Evolutionary conservation across 75 land plant genomes (phyloP), one percentile per base, ranked within the genome.

Genomic region (Larix kaempferi): DNA sequence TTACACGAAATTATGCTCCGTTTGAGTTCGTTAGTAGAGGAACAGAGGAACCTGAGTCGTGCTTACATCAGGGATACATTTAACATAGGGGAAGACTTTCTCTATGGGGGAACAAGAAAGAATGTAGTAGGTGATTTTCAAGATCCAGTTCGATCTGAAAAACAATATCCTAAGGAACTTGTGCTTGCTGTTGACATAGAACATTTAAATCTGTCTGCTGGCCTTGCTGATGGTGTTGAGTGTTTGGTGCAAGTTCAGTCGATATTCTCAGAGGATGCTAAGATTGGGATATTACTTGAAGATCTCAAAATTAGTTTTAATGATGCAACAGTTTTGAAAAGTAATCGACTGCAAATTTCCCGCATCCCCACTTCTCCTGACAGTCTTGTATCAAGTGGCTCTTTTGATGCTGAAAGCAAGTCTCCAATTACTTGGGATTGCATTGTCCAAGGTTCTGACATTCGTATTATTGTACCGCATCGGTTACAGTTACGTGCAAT

Each of bases 241-340:
- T 79, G 84, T 52, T 63, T 82, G 57, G 74, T 95, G 21, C 88
- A 87, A 77, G 89, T 91, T 52, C 89, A 91, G 65, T 95, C 98
- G 19, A 85, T 95, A 75, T 94, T 98, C 76, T 92, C 99, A 59
- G 99, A 98, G 76, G 97, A 98, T 95, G 96, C 92, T 14, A 86
- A 85, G n/a, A 92, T 97, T 60, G 99, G 99, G 21, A 76, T 97
- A 4, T 86, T 97, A 57, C 86, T 95, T 65, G 99, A 97, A 79
- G 88, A 87, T 26, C 76, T 95, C 67, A 80, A 84, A 73, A 85
- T 97, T 52, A 69, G 83, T 75, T 86, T 94, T 3, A 92, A 92
- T 84, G 88, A 29, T 29, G 33, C 33, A 29, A 29, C 33, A 29
- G 81, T 29, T 29, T 0, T 29, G 33, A 29, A 29, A 29, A 29